Conservation (phyloP, 2,329 filamentous ascomycete species). For the Botryotinia convoluta region DNA sequence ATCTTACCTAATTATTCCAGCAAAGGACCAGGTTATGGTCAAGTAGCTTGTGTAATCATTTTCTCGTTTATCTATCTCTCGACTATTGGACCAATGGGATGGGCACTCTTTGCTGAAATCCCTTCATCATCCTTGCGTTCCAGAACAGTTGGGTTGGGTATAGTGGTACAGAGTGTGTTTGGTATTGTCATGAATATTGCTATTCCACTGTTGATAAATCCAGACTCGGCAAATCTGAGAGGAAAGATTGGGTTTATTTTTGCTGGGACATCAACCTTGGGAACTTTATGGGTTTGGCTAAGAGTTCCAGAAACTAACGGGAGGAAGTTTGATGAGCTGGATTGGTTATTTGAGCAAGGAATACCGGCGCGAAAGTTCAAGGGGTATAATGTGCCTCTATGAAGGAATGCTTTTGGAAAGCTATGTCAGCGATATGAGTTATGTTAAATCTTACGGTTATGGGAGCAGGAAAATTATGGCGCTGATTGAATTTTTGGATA, state of each 20-base stretch:
- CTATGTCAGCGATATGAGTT: neutral
- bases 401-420: neutral
- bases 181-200: slow-evolving; percentile 18
- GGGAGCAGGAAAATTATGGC: neutral
- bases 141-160: slow-evolving; percentile 15
- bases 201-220: slow-evolving; percentile 18
- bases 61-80: slow-evolving; percentile 18
- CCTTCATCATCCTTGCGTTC: slow-evolving; percentile 9
- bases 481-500: neutral
- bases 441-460: slow-evolving; percentile 2
- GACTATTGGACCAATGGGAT: slow-evolving; percentile 18
- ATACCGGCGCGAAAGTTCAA: slow-evolving; percentile 17
- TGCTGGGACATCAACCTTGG: neutral
- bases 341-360: slow-evolving; percentile 15
- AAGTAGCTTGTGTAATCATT: slow-evolving; percentile 16
- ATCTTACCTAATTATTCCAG: slow-evolving; percentile 16
- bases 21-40: slow-evolving; percentile 10
- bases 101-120: slow-evolving; percentile 20
- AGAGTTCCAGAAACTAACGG: slow-evolving; percentile 16
- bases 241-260: slow-evolving; percentile 21
- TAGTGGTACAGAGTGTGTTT: slow-evolving; percentile 19
- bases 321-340: slow-evolving; percentile 16
- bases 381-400: slow-evolving; percentile 8
- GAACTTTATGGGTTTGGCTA: slow-evolving; percentile 12
- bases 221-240: slow-evolving; percentile 14